Conservation (phyloP, 2,329 filamentous ascomycete species). For the Xylariales sp. region DNA sequence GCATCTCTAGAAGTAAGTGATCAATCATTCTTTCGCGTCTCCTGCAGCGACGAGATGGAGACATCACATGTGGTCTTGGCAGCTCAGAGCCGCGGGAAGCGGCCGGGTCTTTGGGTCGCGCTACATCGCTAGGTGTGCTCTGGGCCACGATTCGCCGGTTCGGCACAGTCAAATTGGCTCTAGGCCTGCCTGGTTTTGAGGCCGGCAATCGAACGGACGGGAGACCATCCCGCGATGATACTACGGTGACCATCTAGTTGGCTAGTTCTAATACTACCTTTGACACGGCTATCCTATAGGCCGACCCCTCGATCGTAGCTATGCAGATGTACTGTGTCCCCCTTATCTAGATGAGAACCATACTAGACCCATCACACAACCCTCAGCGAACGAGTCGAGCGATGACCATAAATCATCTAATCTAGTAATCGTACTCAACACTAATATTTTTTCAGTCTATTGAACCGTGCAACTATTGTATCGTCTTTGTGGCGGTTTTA, state of each 20-base stretch:
- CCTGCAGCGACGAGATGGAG: constrained; percentile 1
- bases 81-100: constrained; percentile 14
- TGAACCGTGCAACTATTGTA: constrained; percentile 36
- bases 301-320: not conserved
- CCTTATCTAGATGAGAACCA: not conserved
- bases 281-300: not conserved
- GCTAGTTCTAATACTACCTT: not conserved
- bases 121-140: not conserved
- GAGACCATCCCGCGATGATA: not conserved
- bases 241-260: not conserved
- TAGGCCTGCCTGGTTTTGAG: not conserved
- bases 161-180: not conserved
- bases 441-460: not conserved
- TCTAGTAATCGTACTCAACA: not conserved
- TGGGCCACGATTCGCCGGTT: not conserved
- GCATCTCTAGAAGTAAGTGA: not conserved
- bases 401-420: not conserved
- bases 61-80: constrained; percentile 16
- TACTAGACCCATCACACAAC: not conserved
- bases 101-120: not conserved
- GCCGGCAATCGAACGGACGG: not conserved
- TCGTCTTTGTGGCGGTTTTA: constrained; percentile 57
- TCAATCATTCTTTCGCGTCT: not conserved
- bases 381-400: not conserved
- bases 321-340: not conserved